These are phyloP conservation scores for Epichloe baconii DNA, from an alignment of 2,329 filamentous ascomycete genomes.

Conservation along the genomic window DNA sequence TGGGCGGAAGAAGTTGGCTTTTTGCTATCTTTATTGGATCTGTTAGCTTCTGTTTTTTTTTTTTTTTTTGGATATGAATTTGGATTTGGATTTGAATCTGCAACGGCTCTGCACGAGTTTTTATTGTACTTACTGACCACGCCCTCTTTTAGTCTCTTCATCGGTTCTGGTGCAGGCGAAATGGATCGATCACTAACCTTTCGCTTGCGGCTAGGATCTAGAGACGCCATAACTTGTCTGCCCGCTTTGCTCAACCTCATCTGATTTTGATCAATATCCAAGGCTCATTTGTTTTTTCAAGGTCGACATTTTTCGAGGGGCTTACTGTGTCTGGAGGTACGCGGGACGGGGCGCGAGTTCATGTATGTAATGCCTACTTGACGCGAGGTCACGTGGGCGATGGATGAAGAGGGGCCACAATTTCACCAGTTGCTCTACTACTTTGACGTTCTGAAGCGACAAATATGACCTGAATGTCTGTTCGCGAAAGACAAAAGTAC, in stretches of 20 bases:
- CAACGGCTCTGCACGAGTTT: background rate
- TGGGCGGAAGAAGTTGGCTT: constrained; percentile 84
- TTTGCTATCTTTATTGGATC: constrained; percentile 39
- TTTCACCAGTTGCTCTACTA: no score
- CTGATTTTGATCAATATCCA: background rate
- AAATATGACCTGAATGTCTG: background rate
- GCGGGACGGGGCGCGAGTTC: background rate
- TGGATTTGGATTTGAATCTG: background rate
- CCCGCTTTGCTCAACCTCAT: background rate
- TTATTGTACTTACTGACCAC: background rate
- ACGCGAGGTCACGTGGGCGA: constrained; percentile 4
- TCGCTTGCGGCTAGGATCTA: constrained; percentile 18
- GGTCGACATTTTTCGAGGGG: no score
- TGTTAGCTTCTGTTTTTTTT: constrained; percentile 33
- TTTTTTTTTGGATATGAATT: no score
- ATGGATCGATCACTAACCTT: constrained; percentile 28
- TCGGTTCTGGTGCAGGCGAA: constrained; percentile 32
- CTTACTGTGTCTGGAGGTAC: background rate
- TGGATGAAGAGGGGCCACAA: background rate
- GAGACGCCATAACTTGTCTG: constrained; percentile 13
- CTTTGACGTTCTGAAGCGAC: background rate
- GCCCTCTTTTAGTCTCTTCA: constrained; percentile 26
- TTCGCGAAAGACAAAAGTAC: background rate
- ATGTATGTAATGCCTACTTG: background rate
- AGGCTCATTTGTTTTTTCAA: no score